A percentile compares a stretch with the other conserved stretches of the same genome.
Evolutionary conservation across 164 flowering plant species (phyloP).

Genomic region (Vitis vinifera): ASM3070453v1 NC_081818.1:24536501-24537000

Average conservation of each 20-base stretch:
- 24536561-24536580: no score
- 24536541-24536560: no score
- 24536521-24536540: no score
- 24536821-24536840: conserved; percentile 4
- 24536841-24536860: background rate
- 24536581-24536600: no score
- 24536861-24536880: background rate
- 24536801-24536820: background rate
- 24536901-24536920: conserved; percentile 12
- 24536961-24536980: conserved; percentile 5
- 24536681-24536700: background rate
- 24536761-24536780: background rate
- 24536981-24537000: conserved; percentile 23
- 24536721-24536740: background rate
- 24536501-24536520: no score
- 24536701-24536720: background rate
- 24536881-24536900: background rate
- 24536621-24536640: background rate
- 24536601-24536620: background rate
- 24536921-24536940: conserved; percentile 26
- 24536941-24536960: conserved; percentile 11
- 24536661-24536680: no score
- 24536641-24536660: no score
- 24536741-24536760: background rate
- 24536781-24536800: background rate